phyloP scores from a whole-genome alignment of 371 early-diverging fungal genomes.

The Polyrhizophydium stewartii region DNA sequence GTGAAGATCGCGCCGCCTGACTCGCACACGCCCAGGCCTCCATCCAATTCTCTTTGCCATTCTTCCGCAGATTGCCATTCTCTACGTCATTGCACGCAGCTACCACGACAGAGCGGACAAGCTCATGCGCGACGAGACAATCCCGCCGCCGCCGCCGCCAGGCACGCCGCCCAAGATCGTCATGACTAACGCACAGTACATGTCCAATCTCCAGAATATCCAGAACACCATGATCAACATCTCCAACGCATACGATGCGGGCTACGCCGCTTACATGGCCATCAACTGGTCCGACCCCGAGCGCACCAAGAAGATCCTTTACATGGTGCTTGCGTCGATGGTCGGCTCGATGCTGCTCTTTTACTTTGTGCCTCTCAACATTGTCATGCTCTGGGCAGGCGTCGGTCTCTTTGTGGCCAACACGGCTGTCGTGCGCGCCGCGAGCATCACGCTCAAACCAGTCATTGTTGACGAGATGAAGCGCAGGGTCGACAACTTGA shows the following conservation, averaged over 20 bases:
- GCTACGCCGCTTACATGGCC: conserved; percentile 6
- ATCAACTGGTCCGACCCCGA: conserved; percentile 34
- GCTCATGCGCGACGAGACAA: conserved; percentile 13
- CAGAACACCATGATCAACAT: conserved; percentile 50
- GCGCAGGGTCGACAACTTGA: conserved; percentile 19
- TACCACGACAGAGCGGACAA: conserved; percentile 34
- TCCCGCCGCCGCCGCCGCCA: background rate
- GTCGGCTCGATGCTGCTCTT: conserved; percentile 17
- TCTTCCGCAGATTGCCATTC: conserved; percentile 31
- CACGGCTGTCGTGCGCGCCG: conserved; percentile 36
- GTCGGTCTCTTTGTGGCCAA: conserved; percentile 31
- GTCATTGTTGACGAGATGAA: conserved; percentile 25
- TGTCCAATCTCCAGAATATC: conserved; percentile 43
- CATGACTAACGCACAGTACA: conserved; percentile 24
- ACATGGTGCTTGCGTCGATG: conserved; percentile 19
- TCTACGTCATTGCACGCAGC: conserved; percentile 25
- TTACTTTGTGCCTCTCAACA: conserved; percentile 24
- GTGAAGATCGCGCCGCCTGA: background rate
- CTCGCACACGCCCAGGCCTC: conserved; percentile 16
- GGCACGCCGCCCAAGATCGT: conserved; percentile 3
- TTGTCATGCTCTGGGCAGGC: conserved; percentile 25
- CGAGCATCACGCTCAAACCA: conserved; percentile 27
- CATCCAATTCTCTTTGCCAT: conserved; percentile 35
- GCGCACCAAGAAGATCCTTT: conserved; percentile 20
- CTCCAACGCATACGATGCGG: conserved; percentile 28